These are phyloP conservation scores for Alternaria burnsii DNA, from an alignment of 2,329 filamentous ascomycete species.

Conservation along the genomic window DNA sequence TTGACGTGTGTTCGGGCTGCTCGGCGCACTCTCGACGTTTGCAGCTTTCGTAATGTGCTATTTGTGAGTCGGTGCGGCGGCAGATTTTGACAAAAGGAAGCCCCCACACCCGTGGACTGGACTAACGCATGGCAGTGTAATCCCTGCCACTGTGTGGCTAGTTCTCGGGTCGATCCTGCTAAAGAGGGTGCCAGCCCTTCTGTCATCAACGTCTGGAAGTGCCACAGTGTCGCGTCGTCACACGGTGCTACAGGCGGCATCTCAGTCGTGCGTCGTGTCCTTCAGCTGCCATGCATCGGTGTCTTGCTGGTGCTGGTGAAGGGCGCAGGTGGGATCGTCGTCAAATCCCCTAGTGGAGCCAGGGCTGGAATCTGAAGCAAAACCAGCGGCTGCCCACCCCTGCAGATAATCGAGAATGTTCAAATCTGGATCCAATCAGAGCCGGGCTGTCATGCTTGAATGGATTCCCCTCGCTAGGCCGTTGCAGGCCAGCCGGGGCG, in stretches of 20 bases:
- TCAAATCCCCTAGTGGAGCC: conserved; percentile 14
- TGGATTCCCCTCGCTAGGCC: conserved; percentile 23
- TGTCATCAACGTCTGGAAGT: neutral
- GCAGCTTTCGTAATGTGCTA: conserved; percentile 6
- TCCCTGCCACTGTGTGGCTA: conserved; percentile 14
- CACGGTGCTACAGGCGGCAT: neutral
- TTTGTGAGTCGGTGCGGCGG: conserved; percentile 18
- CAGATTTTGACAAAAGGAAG: conserved; percentile 21
- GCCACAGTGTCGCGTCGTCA: conserved; percentile 3
- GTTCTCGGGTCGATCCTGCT: conserved; percentile 21
- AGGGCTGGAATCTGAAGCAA: conserved; percentile 26
- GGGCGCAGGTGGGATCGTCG: conserved; percentile 4
- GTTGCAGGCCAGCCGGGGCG: conserved; percentile 24
- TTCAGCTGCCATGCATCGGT: neutral
- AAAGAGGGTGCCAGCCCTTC: conserved; percentile 4
- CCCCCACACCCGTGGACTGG: conserved; percentile 19
- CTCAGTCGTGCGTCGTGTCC: neutral
- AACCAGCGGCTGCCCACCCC: conserved; percentile 23
- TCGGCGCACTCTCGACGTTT: conserved; percentile 9
- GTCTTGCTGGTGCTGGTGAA: conserved; percentile 1
- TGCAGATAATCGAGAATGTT: conserved; percentile 22
- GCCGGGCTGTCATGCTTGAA: conserved; percentile 8
- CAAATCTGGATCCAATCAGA: conserved; percentile 27
- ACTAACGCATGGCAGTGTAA: conserved; percentile 16
- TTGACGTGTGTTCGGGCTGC: neutral